phyloP scores from a whole-genome alignment of 108 stramenopile genomes.

The Mediolabrus comicus region DNA sequence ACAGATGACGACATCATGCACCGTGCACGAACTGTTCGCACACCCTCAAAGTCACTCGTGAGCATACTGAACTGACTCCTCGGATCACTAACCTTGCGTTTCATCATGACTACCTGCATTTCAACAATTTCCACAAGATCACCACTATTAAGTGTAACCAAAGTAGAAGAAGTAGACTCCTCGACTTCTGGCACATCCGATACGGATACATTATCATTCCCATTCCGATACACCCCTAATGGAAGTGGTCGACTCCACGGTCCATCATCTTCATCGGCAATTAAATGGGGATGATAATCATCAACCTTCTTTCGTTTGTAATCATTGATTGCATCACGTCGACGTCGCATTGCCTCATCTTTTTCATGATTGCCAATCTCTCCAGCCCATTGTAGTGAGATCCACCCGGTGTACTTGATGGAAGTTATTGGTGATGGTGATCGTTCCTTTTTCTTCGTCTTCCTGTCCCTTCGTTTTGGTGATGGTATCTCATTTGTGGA shows the following conservation, averaged over 20 bases:
- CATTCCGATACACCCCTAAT: constrained; percentile 37
- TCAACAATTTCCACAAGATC: constrained; percentile 37
- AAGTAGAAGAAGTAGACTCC: neutral
- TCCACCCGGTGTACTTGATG: constrained; percentile 41
- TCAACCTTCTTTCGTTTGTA: neutral
- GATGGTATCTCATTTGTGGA: neutral
- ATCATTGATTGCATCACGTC: neutral
- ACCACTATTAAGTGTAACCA: constrained; percentile 9
- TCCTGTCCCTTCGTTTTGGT: constrained; percentile 4
- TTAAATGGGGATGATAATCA: neutral
- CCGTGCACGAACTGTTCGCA: constrained; percentile 29
- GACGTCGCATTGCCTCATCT: constrained; percentile 9
- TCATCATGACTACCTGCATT: constrained; percentile 31
- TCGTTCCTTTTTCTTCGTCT: neutral
- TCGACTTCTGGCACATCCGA: constrained; percentile 19
- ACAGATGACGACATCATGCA: constrained; percentile 27
- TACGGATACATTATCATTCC: neutral
- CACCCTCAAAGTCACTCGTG: constrained; percentile 7
- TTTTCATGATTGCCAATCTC: constrained; percentile 8
- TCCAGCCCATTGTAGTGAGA: constrained; percentile 37
- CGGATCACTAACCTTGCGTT: neutral
- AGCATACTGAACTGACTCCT: neutral
- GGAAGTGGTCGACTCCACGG: constrained; percentile 38
- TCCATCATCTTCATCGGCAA: constrained; percentile 39
- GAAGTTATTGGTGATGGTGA: constrained; percentile 30